Evolutionary conservation across 495 filamentous ascomycete genomes (phyloP).

Genomic region (Talaromyces adpressus): DNA sequence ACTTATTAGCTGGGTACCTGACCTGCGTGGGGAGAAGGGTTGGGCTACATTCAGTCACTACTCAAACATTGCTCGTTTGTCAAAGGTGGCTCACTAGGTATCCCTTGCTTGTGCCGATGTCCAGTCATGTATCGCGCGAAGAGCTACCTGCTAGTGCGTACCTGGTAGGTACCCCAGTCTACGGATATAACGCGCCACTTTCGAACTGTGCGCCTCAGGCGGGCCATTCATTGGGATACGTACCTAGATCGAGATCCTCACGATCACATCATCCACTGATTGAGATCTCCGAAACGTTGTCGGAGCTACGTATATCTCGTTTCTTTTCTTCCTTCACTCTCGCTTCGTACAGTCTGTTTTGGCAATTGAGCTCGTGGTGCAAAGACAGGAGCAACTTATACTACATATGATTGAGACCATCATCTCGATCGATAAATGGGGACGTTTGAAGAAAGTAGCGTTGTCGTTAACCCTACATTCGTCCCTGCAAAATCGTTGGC

Average conservation of each 20-base stretch:
- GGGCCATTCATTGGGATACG: not conserved
- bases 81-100: not conserved
- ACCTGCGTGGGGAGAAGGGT: not conserved
- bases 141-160: not conserved
- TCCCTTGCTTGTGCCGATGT: not conserved
- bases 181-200: not conserved
- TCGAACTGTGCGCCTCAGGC: no score
- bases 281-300: not conserved
- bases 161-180: not conserved
- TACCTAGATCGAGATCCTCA: not conserved
- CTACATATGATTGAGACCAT: not conserved
- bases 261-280: not conserved
- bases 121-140: not conserved
- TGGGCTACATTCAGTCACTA: not conserved
- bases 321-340: not conserved
- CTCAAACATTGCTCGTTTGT: conserved; percentile 4
- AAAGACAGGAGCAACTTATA: not conserved
- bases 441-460: not conserved
- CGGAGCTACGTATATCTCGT: not conserved
- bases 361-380: not conserved
- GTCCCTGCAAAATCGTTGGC: not conserved
- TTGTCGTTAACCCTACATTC: not conserved
- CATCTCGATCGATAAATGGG: no score
- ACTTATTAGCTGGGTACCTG: not conserved
- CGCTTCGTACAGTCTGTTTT: not conserved